Percentiles rank a stretch among this genome's conserved stretches.
phyloP scores from a whole-genome alignment of 495 filamentous ascomycete genomes.

The Trichocladium antarcticum region DNA sequence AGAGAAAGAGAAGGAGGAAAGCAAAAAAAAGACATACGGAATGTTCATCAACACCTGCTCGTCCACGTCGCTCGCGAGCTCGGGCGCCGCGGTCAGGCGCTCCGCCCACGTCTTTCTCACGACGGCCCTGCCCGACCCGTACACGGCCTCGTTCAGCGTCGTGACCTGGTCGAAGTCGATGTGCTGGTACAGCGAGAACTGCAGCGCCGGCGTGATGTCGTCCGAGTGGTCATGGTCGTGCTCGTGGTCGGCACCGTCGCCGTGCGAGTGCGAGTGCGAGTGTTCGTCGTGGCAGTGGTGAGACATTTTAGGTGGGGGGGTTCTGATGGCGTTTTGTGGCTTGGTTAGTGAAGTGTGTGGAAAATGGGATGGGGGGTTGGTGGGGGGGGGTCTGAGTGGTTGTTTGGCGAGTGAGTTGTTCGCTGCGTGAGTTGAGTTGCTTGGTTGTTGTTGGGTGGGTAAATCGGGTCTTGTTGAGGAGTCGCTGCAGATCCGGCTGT shows the following conservation, averaged over 20 bases:
- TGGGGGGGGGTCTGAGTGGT: too few species aligned
- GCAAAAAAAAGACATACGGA: conserved; percentile 51
- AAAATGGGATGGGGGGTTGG: background rate
- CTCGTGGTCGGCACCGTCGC: conserved; percentile 15
- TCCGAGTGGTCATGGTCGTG: conserved; percentile 68
- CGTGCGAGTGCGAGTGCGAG: conserved; percentile 25
- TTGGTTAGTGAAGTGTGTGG: background rate
- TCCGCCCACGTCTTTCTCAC: conserved; percentile 87
- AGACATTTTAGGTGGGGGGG: conserved; percentile 29
- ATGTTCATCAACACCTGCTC: conserved; percentile 88
- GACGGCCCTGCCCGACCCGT: conserved; percentile 58
- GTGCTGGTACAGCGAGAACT: conserved; percentile 78
- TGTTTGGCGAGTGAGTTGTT: background rate
- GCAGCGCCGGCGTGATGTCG: conserved; percentile 80
- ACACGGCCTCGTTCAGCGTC: conserved; percentile 69
- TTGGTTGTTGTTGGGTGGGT: background rate
- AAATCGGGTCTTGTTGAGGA: background rate
- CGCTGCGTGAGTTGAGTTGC: background rate
- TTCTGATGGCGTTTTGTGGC: background rate
- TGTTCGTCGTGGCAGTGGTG: conserved; percentile 38
- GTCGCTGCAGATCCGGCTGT: background rate
- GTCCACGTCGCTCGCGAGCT: conserved; percentile 75
- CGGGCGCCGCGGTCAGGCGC: conserved; percentile 55
- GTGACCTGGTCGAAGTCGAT: conserved; percentile 77
- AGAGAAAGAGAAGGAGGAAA: background rate